Evolutionary conservation across 2,329 filamentous ascomycete species (phyloP).

Genomic region (Alternaria alternata): DNA sequence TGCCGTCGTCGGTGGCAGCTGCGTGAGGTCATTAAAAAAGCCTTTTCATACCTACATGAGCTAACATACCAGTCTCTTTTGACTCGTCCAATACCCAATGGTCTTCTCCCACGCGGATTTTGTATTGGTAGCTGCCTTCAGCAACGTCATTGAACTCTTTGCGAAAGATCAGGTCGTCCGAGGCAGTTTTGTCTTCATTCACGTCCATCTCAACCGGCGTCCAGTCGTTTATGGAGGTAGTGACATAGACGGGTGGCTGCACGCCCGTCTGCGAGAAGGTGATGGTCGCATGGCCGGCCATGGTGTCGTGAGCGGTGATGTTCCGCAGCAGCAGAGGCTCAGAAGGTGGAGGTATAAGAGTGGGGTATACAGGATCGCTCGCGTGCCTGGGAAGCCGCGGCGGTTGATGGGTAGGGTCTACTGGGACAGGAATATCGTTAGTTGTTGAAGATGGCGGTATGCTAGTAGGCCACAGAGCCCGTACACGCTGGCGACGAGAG

Average conservation of each 20-base stretch:
- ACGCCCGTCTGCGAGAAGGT: conserved; percentile 68
- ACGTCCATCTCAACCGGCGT: conserved; percentile 69
- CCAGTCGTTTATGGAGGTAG: conserved; percentile 76
- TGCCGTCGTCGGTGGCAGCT: conserved; percentile 62
- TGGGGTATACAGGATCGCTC: conserved; percentile 17
- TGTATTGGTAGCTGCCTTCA: conserved; percentile 74
- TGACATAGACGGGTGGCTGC: conserved; percentile 73
- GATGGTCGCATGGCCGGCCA: conserved; percentile 59
- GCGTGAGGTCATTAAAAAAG: conserved; percentile 26
- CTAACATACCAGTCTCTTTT: conserved; percentile 64
- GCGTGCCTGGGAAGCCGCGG: conserved; percentile 26
- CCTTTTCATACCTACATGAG: background rate
- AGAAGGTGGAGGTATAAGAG: background rate
- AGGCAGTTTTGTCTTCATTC: conserved; percentile 55
- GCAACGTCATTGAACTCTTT: conserved; percentile 64
- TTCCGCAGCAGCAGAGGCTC: background rate
- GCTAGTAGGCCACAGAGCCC: conserved; percentile 23
- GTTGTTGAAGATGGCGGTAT: conserved; percentile 32
- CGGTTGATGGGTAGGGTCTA: conserved; percentile 20
- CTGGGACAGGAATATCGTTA: conserved; percentile 35
- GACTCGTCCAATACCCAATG: conserved; percentile 73
- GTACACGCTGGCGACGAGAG: conserved; percentile 25
- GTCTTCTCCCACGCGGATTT: conserved; percentile 72
- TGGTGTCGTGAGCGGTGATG: conserved; percentile 17
- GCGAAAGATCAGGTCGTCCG: conserved; percentile 66